A percentile compares a stretch with the other conserved stretches of the same genome.
Conservation (phyloP, 2,329 filamentous ascomycete genomes). For the Phyllosticta citribraziliensis region DNA sequence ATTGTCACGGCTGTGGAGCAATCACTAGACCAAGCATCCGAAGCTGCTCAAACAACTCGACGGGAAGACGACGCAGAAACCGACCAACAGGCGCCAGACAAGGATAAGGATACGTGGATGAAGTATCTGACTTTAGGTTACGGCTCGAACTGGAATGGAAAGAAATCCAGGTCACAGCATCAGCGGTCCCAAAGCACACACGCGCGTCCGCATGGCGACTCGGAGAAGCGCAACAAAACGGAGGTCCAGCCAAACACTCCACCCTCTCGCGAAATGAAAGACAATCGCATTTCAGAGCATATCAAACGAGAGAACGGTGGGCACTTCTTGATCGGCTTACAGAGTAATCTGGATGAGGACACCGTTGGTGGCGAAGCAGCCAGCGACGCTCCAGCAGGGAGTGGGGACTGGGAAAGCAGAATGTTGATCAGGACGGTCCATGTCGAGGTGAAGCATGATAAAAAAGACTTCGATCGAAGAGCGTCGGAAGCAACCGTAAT, state of each 20-base stretch:
- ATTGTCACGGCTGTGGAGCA: constrained; percentile 36
- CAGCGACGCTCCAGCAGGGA: constrained; percentile 7
- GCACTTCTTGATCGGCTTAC: constrained; percentile 59
- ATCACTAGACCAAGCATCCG: constrained; percentile 34
- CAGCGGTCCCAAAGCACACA: not conserved
- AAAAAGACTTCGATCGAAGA: not conserved
- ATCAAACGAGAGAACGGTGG: constrained; percentile 36
- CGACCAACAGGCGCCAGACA: constrained; percentile 16
- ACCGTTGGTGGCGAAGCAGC: constrained; percentile 34
- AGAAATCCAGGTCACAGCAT: not conserved
- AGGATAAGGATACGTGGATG: constrained; percentile 38
- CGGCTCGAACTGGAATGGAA: constrained; percentile 27
- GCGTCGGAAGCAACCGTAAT: not conserved
- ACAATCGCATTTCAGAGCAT: constrained; percentile 51
- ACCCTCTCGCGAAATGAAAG: constrained; percentile 14
- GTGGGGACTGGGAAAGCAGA: constrained; percentile 34
- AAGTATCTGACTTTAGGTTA: constrained; percentile 43
- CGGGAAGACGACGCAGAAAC: constrained; percentile 7
- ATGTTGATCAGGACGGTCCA: constrained; percentile 57
- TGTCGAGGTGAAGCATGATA: constrained; percentile 44
- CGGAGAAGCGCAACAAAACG: constrained; percentile 1
- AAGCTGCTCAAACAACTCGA: constrained; percentile 20
- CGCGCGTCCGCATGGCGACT: not conserved
- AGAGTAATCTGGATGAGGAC: constrained; percentile 48
- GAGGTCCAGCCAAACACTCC: not conserved